Percentiles rank a stretch among this genome's conserved stretches.
phyloP scores from a whole-genome alignment of 805 yeast genomes.

The Yarrowia osloensis region DNA sequence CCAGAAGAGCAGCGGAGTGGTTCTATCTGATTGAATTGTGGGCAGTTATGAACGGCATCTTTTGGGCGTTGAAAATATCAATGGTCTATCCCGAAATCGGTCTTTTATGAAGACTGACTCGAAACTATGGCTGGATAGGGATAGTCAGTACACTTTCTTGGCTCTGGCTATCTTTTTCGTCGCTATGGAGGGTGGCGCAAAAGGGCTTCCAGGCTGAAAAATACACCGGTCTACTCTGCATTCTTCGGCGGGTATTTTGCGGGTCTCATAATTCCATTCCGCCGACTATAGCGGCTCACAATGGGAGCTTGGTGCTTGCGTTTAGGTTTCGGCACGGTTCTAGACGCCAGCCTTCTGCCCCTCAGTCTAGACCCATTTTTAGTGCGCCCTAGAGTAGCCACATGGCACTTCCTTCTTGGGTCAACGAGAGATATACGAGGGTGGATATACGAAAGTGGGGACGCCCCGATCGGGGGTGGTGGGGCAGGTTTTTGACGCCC shows the following conservation, averaged over 20 bases:
- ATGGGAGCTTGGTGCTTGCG: background rate
- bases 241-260: too few species aligned
- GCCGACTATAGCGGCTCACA: background rate
- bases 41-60: too few species aligned
- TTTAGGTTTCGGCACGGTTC: constrained; percentile 3
- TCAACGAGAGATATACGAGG: constrained; percentile 3
- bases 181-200: too few species aligned
- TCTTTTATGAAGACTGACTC: background rate
- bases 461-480: background rate
- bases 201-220: too few species aligned
- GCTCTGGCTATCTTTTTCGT: too few species aligned
- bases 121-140: background rate
- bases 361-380: constrained; percentile 21
- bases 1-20: too few species aligned
- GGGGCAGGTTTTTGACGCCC: background rate
- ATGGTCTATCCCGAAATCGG: too few species aligned
- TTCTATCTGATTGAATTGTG: too few species aligned
- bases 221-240: too few species aligned
- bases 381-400: constrained; percentile 12
- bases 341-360: constrained; percentile 11
- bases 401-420: constrained; percentile 8
- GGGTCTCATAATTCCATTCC: too few species aligned
- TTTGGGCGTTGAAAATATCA: too few species aligned
- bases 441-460: background rate
- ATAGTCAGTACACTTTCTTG: background rate